These are phyloP conservation scores for Cystobasidium pallidum DNA, from an alignment of 1,284 basidiomycete species.

Conservation along the genomic window DNA sequence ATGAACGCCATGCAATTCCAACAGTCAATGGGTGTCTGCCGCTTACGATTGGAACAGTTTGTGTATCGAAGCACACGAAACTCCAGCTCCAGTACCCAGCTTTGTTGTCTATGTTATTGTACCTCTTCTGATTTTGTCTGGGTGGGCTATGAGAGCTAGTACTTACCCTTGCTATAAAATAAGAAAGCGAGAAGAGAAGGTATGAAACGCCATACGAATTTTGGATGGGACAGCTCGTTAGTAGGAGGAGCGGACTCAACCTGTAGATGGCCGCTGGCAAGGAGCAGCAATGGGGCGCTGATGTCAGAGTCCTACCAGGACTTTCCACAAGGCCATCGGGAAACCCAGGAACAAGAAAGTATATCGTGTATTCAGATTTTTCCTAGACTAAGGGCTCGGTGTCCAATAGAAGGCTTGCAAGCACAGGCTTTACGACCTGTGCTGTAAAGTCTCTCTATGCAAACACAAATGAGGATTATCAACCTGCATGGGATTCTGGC, in stretches of 20 bases:
- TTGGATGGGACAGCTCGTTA: constrained; percentile 36
- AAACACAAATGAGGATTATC: no score
- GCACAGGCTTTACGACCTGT: no score
- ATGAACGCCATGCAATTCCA: constrained; percentile 68
- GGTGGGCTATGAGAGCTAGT: constrained; percentile 53
- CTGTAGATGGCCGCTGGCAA: constrained; percentile 33
- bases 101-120: constrained; percentile 77
- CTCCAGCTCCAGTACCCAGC: constrained; percentile 66
- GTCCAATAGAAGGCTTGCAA: no score
- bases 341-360: no score
- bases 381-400: no score
- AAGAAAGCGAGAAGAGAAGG: constrained; percentile 19
- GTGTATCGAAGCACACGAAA: constrained; percentile 67
- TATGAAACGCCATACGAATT: constrained; percentile 23
- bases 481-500: no score
- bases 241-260: constrained; percentile 27
- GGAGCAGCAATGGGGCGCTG: no score
- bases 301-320: no score
- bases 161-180: constrained; percentile 19
- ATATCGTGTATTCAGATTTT: no score
- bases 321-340: no score
- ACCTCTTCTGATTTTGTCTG: constrained; percentile 70
- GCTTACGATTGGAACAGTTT: constrained; percentile 68
- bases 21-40: constrained; percentile 80
- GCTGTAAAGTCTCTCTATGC: no score